phyloP scores from a whole-genome alignment of 1,284 basidiomycete species.

The Rhodofomes roseus region DNA sequence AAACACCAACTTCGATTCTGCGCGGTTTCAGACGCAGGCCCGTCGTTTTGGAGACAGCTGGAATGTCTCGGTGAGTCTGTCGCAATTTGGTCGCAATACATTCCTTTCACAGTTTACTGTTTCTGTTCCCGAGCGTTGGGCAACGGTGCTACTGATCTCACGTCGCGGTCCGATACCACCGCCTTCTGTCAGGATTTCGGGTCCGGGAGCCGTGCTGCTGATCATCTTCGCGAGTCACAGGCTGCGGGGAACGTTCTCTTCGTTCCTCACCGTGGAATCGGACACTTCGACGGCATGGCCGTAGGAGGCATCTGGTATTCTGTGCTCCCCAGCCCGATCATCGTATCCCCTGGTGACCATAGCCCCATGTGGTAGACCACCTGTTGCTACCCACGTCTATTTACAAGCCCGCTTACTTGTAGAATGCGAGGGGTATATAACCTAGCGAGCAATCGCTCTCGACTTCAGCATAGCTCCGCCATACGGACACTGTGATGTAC shows the following conservation, averaged over 20 bases:
- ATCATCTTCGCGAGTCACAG: neutral
- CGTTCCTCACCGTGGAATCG: neutral
- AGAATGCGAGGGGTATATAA: neutral
- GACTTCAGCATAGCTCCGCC: neutral
- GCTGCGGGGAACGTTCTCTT: neutral
- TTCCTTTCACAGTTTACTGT: no score
- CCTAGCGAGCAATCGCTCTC: neutral
- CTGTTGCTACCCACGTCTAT: neutral
- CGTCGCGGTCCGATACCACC: neutral
- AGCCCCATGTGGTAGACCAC: neutral
- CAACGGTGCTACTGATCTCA: neutral
- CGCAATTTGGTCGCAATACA: no score
- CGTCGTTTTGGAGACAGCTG: no score
- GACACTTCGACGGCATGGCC: neutral
- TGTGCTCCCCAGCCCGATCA: neutral
- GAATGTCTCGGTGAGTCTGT: no score
- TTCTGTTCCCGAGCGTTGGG: neutral
- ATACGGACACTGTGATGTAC: neutral
- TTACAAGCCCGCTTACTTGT: neutral
- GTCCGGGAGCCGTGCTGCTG: neutral
- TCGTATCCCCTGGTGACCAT: neutral
- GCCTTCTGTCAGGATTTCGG: neutral
- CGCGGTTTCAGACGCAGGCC: no score
- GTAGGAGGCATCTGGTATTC: neutral
- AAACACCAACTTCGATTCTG: no score